phyloP scores from a whole-genome alignment of 164 flowering plant genomes.

The Chimonanthus salicifolius region DNA sequence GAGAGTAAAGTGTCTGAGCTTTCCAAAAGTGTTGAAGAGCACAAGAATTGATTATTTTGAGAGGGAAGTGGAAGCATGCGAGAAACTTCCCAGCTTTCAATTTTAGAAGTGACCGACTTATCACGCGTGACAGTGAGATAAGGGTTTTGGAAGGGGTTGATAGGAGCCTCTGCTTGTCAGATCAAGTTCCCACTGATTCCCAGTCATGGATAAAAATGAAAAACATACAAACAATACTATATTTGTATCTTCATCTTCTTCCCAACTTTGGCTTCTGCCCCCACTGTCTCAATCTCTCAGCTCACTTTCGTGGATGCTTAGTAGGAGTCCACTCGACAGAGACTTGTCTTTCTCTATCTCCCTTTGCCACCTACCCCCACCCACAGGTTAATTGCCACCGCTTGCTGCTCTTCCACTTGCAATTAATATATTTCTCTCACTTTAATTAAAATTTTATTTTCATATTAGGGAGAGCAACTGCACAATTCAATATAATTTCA shows the following conservation, averaged over 20 bases:
- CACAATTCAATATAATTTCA: no score
- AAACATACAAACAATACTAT: no score
- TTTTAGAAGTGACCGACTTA: not conserved
- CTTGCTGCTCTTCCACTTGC: not conserved
- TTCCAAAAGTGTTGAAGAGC: not conserved
- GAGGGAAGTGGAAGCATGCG: not conserved
- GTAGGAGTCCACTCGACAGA: not conserved
- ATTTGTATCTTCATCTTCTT: no score
- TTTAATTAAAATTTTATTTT: no score
- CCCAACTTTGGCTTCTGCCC: not conserved
- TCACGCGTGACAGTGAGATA: not conserved
- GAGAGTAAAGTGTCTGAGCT: not conserved
- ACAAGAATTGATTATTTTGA: not conserved
- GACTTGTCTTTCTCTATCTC: not conserved
- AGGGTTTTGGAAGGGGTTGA: not conserved
- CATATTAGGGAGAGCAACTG: no score
- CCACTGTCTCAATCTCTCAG: not conserved
- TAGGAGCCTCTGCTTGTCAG: not conserved
- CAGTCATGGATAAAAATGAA: not conserved
- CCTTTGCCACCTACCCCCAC: not conserved
- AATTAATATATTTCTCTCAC: not conserved
- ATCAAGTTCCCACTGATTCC: not conserved
- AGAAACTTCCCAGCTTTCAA: not conserved
- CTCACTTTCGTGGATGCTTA: not conserved
- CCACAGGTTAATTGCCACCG: no score